Conservation (phyloP, 148 eudicot species). For the Heliamphora exappendiculata region DNA sequence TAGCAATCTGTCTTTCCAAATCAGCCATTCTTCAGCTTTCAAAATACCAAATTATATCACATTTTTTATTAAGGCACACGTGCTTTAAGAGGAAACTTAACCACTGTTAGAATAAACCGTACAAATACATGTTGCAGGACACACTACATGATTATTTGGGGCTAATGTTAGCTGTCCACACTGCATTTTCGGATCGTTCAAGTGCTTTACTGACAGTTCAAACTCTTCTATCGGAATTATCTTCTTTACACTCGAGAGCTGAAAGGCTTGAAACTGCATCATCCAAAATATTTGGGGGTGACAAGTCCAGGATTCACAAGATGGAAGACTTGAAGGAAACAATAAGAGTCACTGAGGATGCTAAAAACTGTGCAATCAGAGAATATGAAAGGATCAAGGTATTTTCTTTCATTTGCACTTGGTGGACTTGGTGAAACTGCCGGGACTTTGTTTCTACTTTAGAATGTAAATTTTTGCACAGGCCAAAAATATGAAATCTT, state of each 20-base stretch:
- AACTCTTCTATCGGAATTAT: constrained; percentile 74
- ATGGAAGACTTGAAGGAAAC: constrained; percentile 69
- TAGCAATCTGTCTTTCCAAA: no score
- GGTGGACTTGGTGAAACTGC: neutral
- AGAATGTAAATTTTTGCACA: neutral
- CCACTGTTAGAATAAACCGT: neutral
- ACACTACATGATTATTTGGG: constrained; percentile 83
- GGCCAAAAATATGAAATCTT: neutral
- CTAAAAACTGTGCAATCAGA: constrained; percentile 68
- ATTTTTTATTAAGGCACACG: neutral
- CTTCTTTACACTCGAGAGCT: constrained; percentile 52
- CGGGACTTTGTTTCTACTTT: neutral
- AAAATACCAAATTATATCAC: neutral
- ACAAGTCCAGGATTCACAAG: constrained; percentile 56
- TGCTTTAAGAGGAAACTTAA: constrained; percentile 6
- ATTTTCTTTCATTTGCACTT: constrained; percentile 11
- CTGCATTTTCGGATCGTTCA: constrained; percentile 85
- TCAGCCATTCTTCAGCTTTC: neutral
- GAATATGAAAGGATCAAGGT: constrained; percentile 94
- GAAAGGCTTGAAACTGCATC: constrained; percentile 67
- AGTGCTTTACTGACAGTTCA: constrained; percentile 92
- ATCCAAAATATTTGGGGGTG: constrained; percentile 64
- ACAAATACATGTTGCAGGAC: constrained; percentile 47
- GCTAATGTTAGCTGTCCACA: constrained; percentile 61
- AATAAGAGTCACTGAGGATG: constrained; percentile 74